Evolutionary conservation across 1,139 yeast genomes (phyloP).

Genomic region (Zygotorulaspora mrakii): DNA sequence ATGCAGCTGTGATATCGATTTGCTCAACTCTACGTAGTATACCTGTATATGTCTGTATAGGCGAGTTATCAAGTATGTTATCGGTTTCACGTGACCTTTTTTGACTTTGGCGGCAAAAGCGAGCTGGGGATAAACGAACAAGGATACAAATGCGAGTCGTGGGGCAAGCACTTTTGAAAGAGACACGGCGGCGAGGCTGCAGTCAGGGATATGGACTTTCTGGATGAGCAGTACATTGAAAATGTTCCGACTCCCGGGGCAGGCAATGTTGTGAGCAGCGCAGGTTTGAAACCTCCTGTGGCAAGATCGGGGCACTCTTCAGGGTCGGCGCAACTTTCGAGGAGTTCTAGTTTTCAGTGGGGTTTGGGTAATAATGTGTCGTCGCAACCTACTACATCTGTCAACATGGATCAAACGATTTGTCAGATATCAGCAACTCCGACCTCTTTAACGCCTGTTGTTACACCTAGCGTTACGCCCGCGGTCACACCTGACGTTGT

Average conservation of each 20-base stretch:
- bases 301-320: background rate
- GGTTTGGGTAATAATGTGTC: conserved; percentile 5
- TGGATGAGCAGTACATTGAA: conserved; percentile 1
- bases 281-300: background rate
- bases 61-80: no score
- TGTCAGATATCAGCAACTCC: conserved; percentile 13
- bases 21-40: no score
- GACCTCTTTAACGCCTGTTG: conserved; percentile 1
- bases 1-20: no score
- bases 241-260: background rate
- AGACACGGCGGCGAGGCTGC: no score
- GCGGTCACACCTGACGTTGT: background rate
- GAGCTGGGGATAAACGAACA: background rate
- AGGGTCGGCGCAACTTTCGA: background rate
- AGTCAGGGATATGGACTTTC: background rate
- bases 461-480: background rate
- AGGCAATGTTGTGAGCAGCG: background rate
- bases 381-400: conserved; percentile 15
- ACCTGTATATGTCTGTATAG: no score
- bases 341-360: conserved; percentile 2
- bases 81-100: background rate
- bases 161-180: no score
- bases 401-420: conserved; percentile 13
- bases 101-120: background rate
- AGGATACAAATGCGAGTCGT: no score